These are phyloP conservation scores for Vishniacozyma victoriae DNA, from an alignment of 768 basidiomycete genomes.

Conservation along the genomic window DNA sequence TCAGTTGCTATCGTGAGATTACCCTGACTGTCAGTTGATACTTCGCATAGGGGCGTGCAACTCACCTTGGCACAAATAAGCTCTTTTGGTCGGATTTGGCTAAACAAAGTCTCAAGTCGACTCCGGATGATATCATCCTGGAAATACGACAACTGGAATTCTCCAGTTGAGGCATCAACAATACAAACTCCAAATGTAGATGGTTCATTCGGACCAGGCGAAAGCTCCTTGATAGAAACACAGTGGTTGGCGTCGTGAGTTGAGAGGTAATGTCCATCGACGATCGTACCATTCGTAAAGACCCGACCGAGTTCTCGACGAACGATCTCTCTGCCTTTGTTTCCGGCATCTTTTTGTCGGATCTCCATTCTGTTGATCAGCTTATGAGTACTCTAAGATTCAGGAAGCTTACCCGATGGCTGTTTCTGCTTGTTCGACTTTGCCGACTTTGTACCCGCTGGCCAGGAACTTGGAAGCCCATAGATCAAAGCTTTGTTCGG, in stretches of 20 bases:
- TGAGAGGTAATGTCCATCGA: conserved; percentile 77
- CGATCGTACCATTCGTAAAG: conserved; percentile 90
- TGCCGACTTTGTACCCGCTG: conserved; percentile 57
- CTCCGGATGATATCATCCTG: conserved; percentile 90
- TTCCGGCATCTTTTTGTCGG: conserved; percentile 71
- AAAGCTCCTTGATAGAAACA: conserved; percentile 65
- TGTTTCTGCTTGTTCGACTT: conserved; percentile 94
- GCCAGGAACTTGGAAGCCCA: conserved; percentile 48
- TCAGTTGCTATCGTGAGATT: conserved; percentile 76
- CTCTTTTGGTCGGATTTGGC: conserved; percentile 86
- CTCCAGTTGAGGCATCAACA: conserved; percentile 88
- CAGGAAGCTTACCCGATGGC: conserved; percentile 61
- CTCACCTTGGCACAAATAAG: conserved; percentile 79
- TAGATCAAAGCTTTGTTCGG: conserved; percentile 85
- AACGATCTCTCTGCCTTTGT: conserved; percentile 64
- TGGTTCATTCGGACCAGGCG: conserved; percentile 6
- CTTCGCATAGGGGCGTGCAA: too few relatives aligned
- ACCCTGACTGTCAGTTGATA: conserved; percentile 55
- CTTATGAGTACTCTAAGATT: background rate
- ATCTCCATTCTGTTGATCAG: conserved; percentile 62
- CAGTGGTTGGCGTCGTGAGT: conserved; percentile 96
- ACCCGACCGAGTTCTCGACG: conserved; percentile 88
- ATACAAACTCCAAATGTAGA: conserved; percentile 80
- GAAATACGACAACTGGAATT: conserved; percentile 84
- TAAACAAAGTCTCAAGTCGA: conserved; percentile 82